Evolutionary conservation across 169 alveolate genomes (phyloP), one percentile per base, ranked within the genome.

Genomic region (Cryptosporidium canis): DNA sequence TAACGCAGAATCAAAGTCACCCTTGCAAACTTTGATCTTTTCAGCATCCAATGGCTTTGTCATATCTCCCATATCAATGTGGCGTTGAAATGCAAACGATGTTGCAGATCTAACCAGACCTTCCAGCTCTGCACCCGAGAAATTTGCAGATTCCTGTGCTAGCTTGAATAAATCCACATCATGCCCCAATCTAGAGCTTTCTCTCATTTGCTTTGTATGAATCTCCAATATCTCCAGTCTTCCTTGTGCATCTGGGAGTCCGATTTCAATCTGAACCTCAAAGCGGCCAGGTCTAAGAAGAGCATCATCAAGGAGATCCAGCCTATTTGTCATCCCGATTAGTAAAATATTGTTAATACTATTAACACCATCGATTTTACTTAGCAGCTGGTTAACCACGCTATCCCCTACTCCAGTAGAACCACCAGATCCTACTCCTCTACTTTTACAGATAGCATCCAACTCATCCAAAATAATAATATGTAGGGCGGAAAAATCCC

Each of bases 91-190:
- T 44, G 99, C 99, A 91, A 94, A 96, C 7, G 98, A 94, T 5
- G 98, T 97, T 8, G 99, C 99, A 47, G 96, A 92, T 92, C 97
- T 94, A 37, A 97, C 99, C 67, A 96, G 85, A 0, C 98, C 98
- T 92, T 96, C 99, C 45, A 99, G 93, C 94, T 99, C 99, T 5
- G 99, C 99, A 2, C 99, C 99, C 0, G 99, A 97, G 91, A 96
- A 99, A 90, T 99, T 99, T 85, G 98, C 97, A 3, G 99, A 97
- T 66, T 83, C 85, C 53, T 93, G 91, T 18, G 99, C 99, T 29
- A 99, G 92, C 53, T 94, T 92, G 6, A 85, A 94, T 47, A 98
- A 90, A 91, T 97, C 96, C 0, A 98, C 99, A 83, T 97, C 91
- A 44, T 66, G 24, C 33, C 45, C 96, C 21, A 95, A 63, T 12